Percentiles rank a stretch among this genome's conserved stretches.
phyloP scores from a whole-genome alignment of 345 rosid species.

The Boechera divaricarpa region DNA sequence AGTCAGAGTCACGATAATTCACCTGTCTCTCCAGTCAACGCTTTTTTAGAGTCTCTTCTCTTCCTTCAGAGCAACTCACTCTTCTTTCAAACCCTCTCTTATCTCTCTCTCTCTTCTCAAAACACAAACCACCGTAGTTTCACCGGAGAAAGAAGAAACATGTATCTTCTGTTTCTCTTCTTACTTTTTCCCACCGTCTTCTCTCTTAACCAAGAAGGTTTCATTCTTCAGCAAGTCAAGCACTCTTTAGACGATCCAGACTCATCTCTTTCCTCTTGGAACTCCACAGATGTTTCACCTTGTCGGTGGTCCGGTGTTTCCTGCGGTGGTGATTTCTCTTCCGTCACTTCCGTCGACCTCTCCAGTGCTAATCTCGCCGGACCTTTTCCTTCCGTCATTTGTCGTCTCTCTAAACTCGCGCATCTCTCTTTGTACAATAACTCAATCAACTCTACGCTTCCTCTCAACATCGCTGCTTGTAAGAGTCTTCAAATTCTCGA shows the following conservation, averaged over 20 bases:
- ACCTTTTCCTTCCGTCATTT: constrained; percentile 74
- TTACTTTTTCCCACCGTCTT: constrained; percentile 36
- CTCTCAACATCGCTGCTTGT: constrained; percentile 67
- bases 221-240: constrained; percentile 56
- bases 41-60: constrained; percentile 34
- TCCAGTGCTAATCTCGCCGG: constrained; percentile 62
- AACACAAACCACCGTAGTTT: constrained; percentile 26
- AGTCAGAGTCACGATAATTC: constrained; percentile 36
- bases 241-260: constrained; percentile 63
- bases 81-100: not conserved
- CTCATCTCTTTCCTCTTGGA: constrained; percentile 66
- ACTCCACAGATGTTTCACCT: constrained; percentile 53
- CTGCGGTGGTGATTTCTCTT: constrained; percentile 50
- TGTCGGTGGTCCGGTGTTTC: constrained; percentile 66
- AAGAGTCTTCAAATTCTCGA: constrained; percentile 65
- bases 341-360: constrained; percentile 77
- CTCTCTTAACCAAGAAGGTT: constrained; percentile 73
- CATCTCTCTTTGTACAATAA: constrained; percentile 64
- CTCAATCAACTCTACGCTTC: constrained; percentile 69
- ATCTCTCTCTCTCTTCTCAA: not conserved
- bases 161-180: constrained; percentile 45
- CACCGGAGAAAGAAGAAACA: constrained; percentile 28
- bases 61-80: not conserved
- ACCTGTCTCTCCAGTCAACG: constrained; percentile 37
- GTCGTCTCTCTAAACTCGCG: constrained; percentile 65